phyloP scores from a whole-genome alignment of 345 rosid genomes.

The Cardiospermum halicacabum region DNA sequence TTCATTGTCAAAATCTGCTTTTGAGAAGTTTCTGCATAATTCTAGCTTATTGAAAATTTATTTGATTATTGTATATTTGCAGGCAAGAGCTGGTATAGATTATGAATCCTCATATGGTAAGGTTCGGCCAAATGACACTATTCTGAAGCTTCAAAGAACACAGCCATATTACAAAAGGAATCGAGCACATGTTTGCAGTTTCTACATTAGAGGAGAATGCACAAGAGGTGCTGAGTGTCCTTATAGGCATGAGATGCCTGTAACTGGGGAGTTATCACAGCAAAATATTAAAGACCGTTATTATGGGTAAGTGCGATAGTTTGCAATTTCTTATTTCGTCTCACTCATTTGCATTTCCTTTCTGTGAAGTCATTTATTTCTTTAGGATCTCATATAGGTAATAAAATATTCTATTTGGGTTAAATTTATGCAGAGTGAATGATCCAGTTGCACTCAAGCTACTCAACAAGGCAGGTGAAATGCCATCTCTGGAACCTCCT shows the following conservation, averaged over 20 bases:
- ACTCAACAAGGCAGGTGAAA: conserved; percentile 93
- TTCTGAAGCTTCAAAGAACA: conserved; percentile 90
- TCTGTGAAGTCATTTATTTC: too few relatives aligned
- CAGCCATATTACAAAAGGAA: conserved; percentile 92
- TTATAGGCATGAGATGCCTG: conserved; percentile 95
- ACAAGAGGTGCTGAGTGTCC: conserved; percentile 96
- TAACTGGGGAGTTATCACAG: conserved; percentile 89
- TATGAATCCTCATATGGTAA: conserved; percentile 97
- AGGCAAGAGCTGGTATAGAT: conserved; percentile 96
- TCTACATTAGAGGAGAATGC: conserved; percentile 87
- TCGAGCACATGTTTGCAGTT: conserved; percentile 95
- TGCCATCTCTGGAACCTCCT: conserved; percentile 89
- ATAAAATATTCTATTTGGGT: not conserved
- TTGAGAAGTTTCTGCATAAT: too few relatives aligned
- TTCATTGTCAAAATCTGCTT: too few relatives aligned
- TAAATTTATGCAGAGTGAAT: conserved; percentile 56
- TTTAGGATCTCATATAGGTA: not conserved
- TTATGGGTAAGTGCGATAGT: conserved; percentile 57
- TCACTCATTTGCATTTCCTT: not conserved
- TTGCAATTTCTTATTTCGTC: not conserved
- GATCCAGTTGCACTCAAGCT: conserved; percentile 93
- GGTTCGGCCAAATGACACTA: conserved; percentile 79
- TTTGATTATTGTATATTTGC: conserved; percentile 20
- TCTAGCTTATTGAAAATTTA: not conserved
- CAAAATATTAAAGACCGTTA: conserved; percentile 97